Evolutionary conservation across 2,329 filamentous ascomycete species (phyloP).

Genomic region (Monilinia vaccinii-corymbosi): DNA sequence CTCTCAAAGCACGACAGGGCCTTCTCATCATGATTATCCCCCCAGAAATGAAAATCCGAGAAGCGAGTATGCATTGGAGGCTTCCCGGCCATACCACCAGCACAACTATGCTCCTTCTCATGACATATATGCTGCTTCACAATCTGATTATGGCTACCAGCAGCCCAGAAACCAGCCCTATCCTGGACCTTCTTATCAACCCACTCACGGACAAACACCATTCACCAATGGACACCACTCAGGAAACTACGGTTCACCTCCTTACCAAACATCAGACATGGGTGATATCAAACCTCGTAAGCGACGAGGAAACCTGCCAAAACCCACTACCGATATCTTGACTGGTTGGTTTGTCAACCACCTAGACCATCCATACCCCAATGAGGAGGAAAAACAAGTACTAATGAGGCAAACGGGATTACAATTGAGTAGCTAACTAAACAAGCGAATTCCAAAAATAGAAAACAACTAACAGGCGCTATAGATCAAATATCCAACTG

Average conservation of each 20-base stretch:
- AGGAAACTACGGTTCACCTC: neutral
- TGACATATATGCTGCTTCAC: neutral
- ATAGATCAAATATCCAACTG: slow-evolving; percentile 66
- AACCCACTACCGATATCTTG: slow-evolving; percentile 75
- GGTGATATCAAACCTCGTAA: slow-evolving; percentile 34
- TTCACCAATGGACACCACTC: slow-evolving; percentile 15
- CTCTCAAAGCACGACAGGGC: neutral
- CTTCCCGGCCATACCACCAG: neutral
- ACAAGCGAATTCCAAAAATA: neutral
- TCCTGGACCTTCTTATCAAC: neutral
- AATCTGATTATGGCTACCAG: slow-evolving; percentile 8
- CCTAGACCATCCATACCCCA: slow-evolving; percentile 74
- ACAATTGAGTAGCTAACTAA: slow-evolving; percentile 57
- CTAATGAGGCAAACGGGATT: slow-evolving; percentile 69
- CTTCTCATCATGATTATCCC: neutral
- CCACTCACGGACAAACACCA: slow-evolving; percentile 19
- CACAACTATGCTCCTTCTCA: neutral
- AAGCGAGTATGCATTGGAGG: slow-evolving; percentile 6
- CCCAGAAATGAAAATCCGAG: neutral
- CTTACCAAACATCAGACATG: slow-evolving; percentile 11
- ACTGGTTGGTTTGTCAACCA: slow-evolving; percentile 73
- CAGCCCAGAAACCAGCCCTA: slow-evolving; percentile 6
- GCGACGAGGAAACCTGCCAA: slow-evolving; percentile 79
- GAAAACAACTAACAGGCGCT: neutral
- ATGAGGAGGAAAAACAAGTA: slow-evolving; percentile 78